Evolutionary conservation across 805 yeast species (phyloP), one percentile per base, ranked within the genome.

Genomic region (Saccharomycopsis sp.): DNA sequence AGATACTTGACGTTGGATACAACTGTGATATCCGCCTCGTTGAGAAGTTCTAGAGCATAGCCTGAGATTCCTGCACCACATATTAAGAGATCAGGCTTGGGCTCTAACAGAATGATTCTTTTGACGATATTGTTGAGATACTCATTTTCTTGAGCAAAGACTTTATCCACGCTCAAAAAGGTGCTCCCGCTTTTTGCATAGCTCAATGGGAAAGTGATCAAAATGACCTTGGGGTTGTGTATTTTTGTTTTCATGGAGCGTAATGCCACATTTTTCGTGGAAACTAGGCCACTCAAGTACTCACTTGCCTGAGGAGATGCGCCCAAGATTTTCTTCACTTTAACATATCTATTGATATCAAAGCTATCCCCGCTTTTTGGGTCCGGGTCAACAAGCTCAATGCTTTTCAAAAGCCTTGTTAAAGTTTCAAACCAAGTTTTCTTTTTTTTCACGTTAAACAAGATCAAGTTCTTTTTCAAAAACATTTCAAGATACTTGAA

Each of bases 191-290:
- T 77, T 49, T 70, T 72, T 16, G 72, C 73, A 50, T 86, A 92
- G 54, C 88, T 97, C 19, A 92, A 62, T 0, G 96, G 96, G 53
- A 92, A 92, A 67, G 87, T 79, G 4, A 92, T 68, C 13, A 94
- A 65, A 44, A 89, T 75, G 30, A 92, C 81, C 41, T 77, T 71
- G 0, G 99, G 97, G 38, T 73, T 68, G 0, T 55, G 52, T 5
- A 94, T 65, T 18, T 57, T 54, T 4, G 73, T 58, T 0, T 86
- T 73, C 98, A 92, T 94, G 1, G 71, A 57, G 53, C 80, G 84
- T 29, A 83, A 65, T 3, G 95, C 95, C 33, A 88, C 64, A 13
- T 78, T 75, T 50, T 87, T 86, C 0, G 96, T 81, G 58, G 88
- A 86, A 3, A 85, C 80, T 4, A 85, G 60, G 0, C 98, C 99